These are phyloP conservation scores for Venturia aucupariae DNA, from an alignment of 2,329 filamentous ascomycete genomes.

Conservation along the genomic window DNA sequence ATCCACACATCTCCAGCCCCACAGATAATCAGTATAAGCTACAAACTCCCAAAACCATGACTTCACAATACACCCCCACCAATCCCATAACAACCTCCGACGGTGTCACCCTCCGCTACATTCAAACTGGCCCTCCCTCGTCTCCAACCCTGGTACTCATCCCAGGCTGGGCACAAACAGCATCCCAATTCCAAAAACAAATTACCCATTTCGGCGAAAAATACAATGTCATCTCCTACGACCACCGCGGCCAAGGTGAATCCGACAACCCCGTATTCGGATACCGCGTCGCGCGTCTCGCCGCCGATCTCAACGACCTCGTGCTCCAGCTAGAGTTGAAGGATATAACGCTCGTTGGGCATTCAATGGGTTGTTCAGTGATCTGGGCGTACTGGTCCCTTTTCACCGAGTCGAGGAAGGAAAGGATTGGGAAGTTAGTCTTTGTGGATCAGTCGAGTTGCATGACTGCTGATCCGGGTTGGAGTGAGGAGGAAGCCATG, in stretches of 20 bases:
- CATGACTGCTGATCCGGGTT: conserved; percentile 23
- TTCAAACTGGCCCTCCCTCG: conserved; percentile 15
- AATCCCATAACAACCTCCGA: not conserved
- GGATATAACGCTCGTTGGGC: conserved; percentile 7
- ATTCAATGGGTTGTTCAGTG: conserved; percentile 19
- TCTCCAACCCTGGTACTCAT: conserved; percentile 11
- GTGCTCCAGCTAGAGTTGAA: conserved; percentile 10
- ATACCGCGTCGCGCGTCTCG: conserved; percentile 9
- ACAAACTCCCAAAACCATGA: not conserved
- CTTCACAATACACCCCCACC: not conserved
- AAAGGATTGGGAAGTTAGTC: conserved; percentile 23
- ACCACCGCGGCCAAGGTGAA: conserved; percentile 12
- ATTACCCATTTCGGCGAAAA: conserved; percentile 9
- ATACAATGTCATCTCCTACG: conserved; percentile 6
- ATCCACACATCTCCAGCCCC: not conserved
- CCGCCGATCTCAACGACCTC: conserved; percentile 10
- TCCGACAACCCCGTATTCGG: conserved; percentile 6
- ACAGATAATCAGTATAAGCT: no score
- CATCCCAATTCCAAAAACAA: conserved; percentile 11
- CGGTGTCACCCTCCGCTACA: not conserved
- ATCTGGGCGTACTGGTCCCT: conserved; percentile 28
- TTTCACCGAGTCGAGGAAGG: conserved; percentile 20
- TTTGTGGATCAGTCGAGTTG: conserved; percentile 24
- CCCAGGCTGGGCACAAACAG: conserved; percentile 13
- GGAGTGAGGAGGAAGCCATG: conserved; percentile 21